These are phyloP conservation scores for Intubia oerlemansii DNA, from an alignment of 2,329 filamentous ascomycete genomes.

Conservation along the genomic window DNA sequence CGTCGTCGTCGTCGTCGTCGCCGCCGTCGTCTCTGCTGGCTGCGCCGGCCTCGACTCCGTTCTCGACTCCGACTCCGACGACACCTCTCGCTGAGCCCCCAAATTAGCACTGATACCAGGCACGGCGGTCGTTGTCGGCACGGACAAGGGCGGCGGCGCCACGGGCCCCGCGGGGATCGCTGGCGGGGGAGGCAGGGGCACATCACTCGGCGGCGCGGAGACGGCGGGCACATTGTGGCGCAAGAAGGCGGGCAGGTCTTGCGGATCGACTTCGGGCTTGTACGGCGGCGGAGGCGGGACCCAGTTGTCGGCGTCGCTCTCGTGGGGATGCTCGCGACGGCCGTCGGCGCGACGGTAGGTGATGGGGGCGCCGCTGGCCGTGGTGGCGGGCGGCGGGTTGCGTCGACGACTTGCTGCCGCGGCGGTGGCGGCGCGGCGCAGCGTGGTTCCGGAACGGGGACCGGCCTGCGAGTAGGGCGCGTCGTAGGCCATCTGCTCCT, in stretches of 20 bases:
- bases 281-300: slow-evolving; percentile 71
- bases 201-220: slow-evolving; percentile 2
- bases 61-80: neutral
- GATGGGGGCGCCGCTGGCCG: slow-evolving; percentile 29
- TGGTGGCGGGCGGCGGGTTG: slow-evolving; percentile 33
- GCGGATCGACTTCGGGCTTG: slow-evolving; percentile 35
- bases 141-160: neutral
- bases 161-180: neutral
- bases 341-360: slow-evolving; percentile 50
- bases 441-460: slow-evolving; percentile 46
- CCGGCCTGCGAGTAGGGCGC: slow-evolving; percentile 52
- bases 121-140: too few species aligned
- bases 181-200: slow-evolving; percentile 1
- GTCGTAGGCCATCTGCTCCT: slow-evolving; percentile 39
- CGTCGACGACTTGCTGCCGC: slow-evolving; percentile 51
- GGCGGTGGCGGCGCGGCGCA: slow-evolving; percentile 55
- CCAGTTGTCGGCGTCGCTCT: slow-evolving; percentile 79
- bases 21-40: too few species aligned
- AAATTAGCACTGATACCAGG: neutral
- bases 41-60: too few species aligned
- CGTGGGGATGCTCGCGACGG: slow-evolving; percentile 53
- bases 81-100: neutral
- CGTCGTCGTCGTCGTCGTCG: too few species aligned
- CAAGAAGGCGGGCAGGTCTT: slow-evolving; percentile 32
- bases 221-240: slow-evolving; percentile 18